Conservation (phyloP, 768 basidiomycete species). For the Mycena chlorophos region DNA sequence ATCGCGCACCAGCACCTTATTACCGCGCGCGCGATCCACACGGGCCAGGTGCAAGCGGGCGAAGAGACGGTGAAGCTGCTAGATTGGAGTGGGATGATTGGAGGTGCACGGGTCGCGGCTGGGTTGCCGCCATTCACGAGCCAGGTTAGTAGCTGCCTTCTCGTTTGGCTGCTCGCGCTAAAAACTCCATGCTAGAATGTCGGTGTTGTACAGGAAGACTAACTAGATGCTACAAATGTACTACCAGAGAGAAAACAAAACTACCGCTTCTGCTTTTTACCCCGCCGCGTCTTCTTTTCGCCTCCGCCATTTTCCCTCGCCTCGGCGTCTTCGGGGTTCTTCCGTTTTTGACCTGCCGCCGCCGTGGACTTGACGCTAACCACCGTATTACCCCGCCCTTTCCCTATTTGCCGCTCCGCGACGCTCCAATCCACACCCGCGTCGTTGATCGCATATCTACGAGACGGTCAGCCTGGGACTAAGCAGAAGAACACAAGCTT, state of each 20-base stretch:
- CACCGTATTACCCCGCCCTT: conserved; percentile 57
- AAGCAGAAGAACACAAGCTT: conserved; percentile 17
- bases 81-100: conserved; percentile 84
- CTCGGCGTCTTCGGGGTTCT: conserved; percentile 43
- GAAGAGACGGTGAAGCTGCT: conserved; percentile 52
- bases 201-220: conserved; percentile 17
- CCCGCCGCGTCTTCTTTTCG: conserved; percentile 47
- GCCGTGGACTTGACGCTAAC: conserved; percentile 68
- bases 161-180: background rate
- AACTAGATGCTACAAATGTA: conserved; percentile 2
- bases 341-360: conserved; percentile 56
- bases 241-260: background rate
- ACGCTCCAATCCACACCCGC: conserved; percentile 67
- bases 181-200: conserved; percentile 2
- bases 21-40: conserved; percentile 73
- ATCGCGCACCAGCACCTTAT: conserved; percentile 77
- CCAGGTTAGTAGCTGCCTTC: conserved; percentile 5
- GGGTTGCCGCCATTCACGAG: conserved; percentile 54
- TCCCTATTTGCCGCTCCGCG: conserved; percentile 70
- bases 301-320: conserved; percentile 33
- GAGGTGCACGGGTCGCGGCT: conserved; percentile 73
- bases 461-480: conserved; percentile 21
- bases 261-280: conserved; percentile 48
- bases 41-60: conserved; percentile 44
- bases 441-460: conserved; percentile 76